Conservation (phyloP, 1,139 yeast species). For the Taphrina communis region DNA sequence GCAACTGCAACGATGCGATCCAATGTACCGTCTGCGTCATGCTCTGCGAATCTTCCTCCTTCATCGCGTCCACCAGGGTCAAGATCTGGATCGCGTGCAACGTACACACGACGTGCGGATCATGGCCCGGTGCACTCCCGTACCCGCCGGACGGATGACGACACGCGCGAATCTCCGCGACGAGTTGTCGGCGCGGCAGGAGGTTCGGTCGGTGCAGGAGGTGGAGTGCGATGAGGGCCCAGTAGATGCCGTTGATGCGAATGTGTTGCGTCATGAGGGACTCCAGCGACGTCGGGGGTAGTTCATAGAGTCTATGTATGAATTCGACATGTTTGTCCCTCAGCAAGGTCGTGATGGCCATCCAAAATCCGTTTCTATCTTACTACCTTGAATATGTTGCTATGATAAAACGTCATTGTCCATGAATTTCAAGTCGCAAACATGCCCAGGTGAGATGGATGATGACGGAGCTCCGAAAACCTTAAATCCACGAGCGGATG, state of each 20-base stretch:
- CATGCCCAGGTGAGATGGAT: too few species aligned
- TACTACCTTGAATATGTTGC: too few species aligned
- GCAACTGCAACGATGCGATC: slow-evolving; percentile 65
- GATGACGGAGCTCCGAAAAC: not conserved
- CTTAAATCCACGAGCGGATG: slow-evolving; percentile 8
- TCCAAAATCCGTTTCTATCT: not conserved
- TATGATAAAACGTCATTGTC: too few species aligned
- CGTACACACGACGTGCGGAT: slow-evolving; percentile 86
- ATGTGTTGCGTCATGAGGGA: slow-evolving; percentile 92
- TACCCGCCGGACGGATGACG: slow-evolving; percentile 73
- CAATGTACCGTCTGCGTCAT: slow-evolving; percentile 55
- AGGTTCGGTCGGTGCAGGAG: slow-evolving; percentile 64
- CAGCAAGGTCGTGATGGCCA: slow-evolving; percentile 2
- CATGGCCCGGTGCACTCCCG: slow-evolving; percentile 88
- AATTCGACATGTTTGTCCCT: slow-evolving; percentile 32
- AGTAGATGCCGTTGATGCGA: slow-evolving; percentile 86
- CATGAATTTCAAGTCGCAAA: too few species aligned
- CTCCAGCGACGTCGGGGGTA: slow-evolving; percentile 61
- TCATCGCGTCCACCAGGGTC: slow-evolving; percentile 67
- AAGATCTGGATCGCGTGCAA: slow-evolving; percentile 84
- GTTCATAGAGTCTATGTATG: slow-evolving; percentile 21
- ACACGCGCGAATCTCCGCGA: slow-evolving; percentile 72
- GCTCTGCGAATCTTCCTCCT: slow-evolving; percentile 50
- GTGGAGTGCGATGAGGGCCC: slow-evolving; percentile 87
- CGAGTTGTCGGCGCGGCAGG: slow-evolving; percentile 65